Percentiles rank a stretch among this genome's conserved stretches.
Evolutionary conservation across 176 grass and related monocot species (phyloP).

Genomic region (Aegilops speltoides): DNA sequence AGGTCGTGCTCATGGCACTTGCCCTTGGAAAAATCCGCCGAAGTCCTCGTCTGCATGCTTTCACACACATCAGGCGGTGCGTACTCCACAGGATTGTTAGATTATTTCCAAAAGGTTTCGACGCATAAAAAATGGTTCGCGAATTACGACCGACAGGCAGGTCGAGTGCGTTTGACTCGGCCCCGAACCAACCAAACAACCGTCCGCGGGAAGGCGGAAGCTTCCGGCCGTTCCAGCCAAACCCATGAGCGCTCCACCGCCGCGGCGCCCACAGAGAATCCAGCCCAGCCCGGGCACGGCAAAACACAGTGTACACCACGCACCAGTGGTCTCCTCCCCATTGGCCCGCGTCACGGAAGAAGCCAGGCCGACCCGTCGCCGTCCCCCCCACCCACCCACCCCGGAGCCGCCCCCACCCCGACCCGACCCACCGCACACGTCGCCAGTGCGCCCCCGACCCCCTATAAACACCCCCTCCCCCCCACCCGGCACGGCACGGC

Average conservation of each 20-base stretch:
- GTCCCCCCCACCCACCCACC: neutral
- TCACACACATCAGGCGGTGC: neutral
- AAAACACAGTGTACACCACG: neutral
- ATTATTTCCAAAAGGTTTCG: neutral
- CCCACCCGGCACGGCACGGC: neutral
- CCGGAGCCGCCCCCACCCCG: neutral
- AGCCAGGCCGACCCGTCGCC: slow-evolving; percentile 28
- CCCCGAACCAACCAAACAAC: neutral
- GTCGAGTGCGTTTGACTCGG: neutral
- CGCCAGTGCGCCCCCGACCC: neutral
- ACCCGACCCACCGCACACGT: neutral
- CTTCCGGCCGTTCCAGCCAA: neutral
- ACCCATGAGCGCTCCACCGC: neutral
- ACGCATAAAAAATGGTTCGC: neutral
- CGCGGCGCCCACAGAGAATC: slow-evolving; percentile 30
- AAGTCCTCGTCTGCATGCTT: neutral
- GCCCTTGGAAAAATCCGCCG: neutral
- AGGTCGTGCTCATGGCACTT: neutral
- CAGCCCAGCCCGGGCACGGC: neutral
- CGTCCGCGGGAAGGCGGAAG: neutral
- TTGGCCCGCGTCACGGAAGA: slow-evolving; percentile 6
- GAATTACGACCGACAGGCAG: neutral
- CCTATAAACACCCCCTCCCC: slow-evolving; percentile 28
- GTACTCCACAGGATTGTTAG: neutral
- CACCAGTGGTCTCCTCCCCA: neutral